These are phyloP conservation scores for Nakaseomyces sp. DNA, from an alignment of 1,139 yeast species.

Conservation along the genomic window DNA sequence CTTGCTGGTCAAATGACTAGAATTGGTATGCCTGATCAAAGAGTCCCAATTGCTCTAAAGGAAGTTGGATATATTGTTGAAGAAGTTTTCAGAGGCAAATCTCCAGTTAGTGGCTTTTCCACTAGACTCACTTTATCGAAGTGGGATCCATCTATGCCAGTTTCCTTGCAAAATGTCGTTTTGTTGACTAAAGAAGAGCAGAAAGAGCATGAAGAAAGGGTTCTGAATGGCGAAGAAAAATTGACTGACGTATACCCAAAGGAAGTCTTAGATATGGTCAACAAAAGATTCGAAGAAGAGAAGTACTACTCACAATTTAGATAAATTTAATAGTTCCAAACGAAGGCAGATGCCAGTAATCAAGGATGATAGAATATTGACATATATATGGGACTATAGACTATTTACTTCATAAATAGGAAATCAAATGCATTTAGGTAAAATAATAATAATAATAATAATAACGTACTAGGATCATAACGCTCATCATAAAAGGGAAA, in stretches of 20 bases:
- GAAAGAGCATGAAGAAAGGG: constrained; percentile 61
- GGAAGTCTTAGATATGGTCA: constrained; percentile 51
- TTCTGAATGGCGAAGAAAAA: constrained; percentile 55
- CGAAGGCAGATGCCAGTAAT: no score
- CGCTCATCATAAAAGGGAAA: no score
- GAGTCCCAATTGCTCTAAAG: constrained; percentile 59
- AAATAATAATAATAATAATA: background rate
- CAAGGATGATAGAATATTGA: constrained; percentile 9
- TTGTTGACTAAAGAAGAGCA: constrained; percentile 87
- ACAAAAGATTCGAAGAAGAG: constrained; percentile 65
- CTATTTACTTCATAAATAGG: background rate
- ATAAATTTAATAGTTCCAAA: no score
- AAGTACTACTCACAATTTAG: constrained; percentile 55
- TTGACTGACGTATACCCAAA: constrained; percentile 56
- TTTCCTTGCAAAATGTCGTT: constrained; percentile 64
- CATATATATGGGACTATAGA: background rate
- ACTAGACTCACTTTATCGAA: constrained; percentile 69
- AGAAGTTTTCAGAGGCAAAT: constrained; percentile 86
- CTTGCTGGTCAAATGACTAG: constrained; percentile 83
- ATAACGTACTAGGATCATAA: no score
- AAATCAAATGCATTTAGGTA: background rate
- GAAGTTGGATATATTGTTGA: constrained; percentile 85
- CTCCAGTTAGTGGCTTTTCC: constrained; percentile 78
- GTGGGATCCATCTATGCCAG: constrained; percentile 63
- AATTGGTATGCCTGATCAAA: constrained; percentile 57